phyloP scores from a whole-genome alignment of 495 filamentous ascomycete species.

The Hypoxylon fragiforme region DNA sequence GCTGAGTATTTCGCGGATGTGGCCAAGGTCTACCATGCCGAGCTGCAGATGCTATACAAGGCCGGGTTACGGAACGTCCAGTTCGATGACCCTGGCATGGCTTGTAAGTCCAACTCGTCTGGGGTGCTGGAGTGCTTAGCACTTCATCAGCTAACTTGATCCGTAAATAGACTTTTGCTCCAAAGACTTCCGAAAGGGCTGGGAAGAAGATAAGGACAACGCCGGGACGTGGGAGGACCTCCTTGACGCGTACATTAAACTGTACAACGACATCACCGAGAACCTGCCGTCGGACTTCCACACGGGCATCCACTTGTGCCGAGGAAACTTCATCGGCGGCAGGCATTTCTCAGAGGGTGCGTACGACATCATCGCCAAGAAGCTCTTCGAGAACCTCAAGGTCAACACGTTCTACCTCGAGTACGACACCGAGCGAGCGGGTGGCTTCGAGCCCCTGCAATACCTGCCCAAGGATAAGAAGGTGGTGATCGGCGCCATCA shows the following conservation, averaged over 20 bases:
- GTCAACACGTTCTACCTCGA: conserved; percentile 83
- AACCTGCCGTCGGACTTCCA: conserved; percentile 68
- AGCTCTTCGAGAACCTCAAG: conserved; percentile 75
- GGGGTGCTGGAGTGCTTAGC: neutral
- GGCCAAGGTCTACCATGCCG: conserved; percentile 69
- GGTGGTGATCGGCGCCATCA: conserved; percentile 76
- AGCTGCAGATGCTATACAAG: conserved; percentile 67
- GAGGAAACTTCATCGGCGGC: conserved; percentile 77
- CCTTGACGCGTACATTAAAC: conserved; percentile 72
- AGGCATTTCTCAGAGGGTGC: conserved; percentile 81
- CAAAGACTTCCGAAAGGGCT: conserved; percentile 71
- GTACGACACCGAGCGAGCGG: conserved; percentile 75
- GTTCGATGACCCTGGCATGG: conserved; percentile 76
- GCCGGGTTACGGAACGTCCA: conserved; percentile 72
- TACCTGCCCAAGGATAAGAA: conserved; percentile 72
- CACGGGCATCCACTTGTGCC: conserved; percentile 77
- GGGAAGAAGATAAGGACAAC: conserved; percentile 63
- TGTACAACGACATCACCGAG: conserved; percentile 75
- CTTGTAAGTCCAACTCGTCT: conserved; percentile 55
- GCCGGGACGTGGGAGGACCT: conserved; percentile 58
- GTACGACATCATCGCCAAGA: conserved; percentile 78
- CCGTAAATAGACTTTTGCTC: conserved; percentile 69
- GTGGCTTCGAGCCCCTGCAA: conserved; percentile 78
- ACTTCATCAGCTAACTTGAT: neutral
- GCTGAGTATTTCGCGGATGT: conserved; percentile 76